Evolutionary conservation across 2,329 filamentous ascomycete genomes (phyloP), one percentile per base, ranked within the genome.

Genomic region (Esteya vermicola): DNA sequence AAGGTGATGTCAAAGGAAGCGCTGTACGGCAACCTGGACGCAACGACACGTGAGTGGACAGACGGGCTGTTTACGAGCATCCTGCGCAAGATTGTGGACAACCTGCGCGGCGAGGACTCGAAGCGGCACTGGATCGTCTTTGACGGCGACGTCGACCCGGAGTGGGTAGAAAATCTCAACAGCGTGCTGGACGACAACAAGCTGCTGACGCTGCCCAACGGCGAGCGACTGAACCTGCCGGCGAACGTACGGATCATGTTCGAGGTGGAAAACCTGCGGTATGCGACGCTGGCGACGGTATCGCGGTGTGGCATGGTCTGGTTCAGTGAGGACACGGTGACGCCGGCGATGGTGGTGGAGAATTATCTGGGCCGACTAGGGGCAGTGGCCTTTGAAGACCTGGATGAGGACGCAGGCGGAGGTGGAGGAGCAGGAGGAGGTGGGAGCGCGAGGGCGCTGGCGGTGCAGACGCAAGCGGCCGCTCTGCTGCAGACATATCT

Each of bases 1-100:
- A 99, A 99, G 64, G 93, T 98, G 59, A 98, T 99, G 91, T 94
- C 88, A 39, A 99, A 99, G 62, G 91, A 99, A 62, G 84, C 85
- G 20, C 68, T 99, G 4, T 99, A 98, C 54, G 91, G 91, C 55
- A 95, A 79, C 51, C 71, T 99, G 36, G 91, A 99, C 58, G 88
- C 85, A 43, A 99, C 91, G 3, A 99, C 91, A 2, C 78, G 91
- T 52, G 91, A 99, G 60, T 99, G 91, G 91, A 98, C 91, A 0
- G 93, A 99, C 52, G 91, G 91, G 59, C 70, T 99, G 10, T 98
- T 98, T 57, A 99, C 91, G 9, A 93, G 89, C 57, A 98, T 95
- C 48, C 68, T 99, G 32, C 81, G 91, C 53, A 98, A 96, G 65
- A 96, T 98, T 51, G 89, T 98, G 39, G 93, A 98, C 60, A 99